Conservation (phyloP, 1,284 basidiomycete species). For the Apiotrichum siamense region DNA sequence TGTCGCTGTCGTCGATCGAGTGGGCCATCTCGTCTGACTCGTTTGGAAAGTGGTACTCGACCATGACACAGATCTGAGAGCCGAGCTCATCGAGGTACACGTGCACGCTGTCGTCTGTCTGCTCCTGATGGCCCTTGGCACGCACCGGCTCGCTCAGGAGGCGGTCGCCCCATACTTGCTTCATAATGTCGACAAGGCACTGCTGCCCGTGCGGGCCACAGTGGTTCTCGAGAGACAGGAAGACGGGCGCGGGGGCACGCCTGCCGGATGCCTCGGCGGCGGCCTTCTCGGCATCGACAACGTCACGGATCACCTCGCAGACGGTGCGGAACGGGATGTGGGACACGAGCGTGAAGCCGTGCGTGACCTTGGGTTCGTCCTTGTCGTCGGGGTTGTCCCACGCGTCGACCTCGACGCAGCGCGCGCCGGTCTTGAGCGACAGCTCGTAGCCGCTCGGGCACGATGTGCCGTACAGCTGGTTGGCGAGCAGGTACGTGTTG, state of each 20-base stretch:
- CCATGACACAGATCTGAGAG: constrained; percentile 15
- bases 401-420: constrained; percentile 20
- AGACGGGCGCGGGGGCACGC: constrained; percentile 4
- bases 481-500: constrained; percentile 88
- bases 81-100: constrained; percentile 8
- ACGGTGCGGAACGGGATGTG: constrained; percentile 14
- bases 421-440: constrained; percentile 7
- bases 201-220: constrained; percentile 11
- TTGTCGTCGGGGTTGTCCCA: constrained; percentile 13
- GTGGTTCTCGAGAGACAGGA: constrained; percentile 18
- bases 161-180: constrained; percentile 12
- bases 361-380: constrained; percentile 18
- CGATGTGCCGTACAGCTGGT: constrained; percentile 16
- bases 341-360: constrained; percentile 18
- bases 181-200: constrained; percentile 15
- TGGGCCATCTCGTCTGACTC: too few relatives aligned
- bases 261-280: background rate
- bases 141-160: background rate
- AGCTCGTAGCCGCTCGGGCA: constrained; percentile 10
- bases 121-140: constrained; percentile 1
- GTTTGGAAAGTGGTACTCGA: constrained; percentile 14
- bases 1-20: background rate
- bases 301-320: constrained; percentile 16
- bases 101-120: background rate
- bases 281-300: background rate